Percentiles rank a stretch among this genome's conserved stretches.
Evolutionary conservation across 495 filamentous ascomycete species (phyloP).

Genomic region (Lindgomyces ingoldianus): DNA sequence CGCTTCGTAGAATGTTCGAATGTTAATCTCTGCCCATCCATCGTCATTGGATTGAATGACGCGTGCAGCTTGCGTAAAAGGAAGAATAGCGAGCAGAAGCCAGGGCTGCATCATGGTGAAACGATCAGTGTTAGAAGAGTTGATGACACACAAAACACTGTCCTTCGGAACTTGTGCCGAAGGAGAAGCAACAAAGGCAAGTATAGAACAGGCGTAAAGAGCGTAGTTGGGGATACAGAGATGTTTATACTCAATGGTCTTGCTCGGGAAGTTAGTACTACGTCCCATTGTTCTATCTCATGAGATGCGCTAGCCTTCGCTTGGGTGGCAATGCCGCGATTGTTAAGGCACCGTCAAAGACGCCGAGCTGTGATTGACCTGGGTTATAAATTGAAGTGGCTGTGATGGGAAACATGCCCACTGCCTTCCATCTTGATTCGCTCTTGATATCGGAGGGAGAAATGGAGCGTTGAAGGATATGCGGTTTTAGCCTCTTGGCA

Average conservation of each 20-base stretch:
- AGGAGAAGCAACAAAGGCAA: neutral
- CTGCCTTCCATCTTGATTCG: too few species aligned
- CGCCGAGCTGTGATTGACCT: neutral
- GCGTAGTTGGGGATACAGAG: too few species aligned
- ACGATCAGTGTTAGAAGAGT: neutral
- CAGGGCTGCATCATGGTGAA: slow-evolving; percentile 22
- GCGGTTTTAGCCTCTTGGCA: neutral
- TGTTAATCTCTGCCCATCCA: slow-evolving; percentile 70
- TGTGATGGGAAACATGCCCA: neutral
- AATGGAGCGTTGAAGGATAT: too few species aligned
- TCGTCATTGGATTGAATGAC: slow-evolving; percentile 67
- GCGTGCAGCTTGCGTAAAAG: slow-evolving; percentile 12
- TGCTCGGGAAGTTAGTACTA: too few species aligned
- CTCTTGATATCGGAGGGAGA: too few species aligned
- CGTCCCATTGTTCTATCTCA: too few species aligned
- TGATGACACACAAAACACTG: too few species aligned
- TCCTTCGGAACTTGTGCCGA: neutral
- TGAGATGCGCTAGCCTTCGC: neutral
- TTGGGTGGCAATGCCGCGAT: neutral
- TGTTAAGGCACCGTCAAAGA: too few species aligned
- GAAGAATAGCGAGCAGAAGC: slow-evolving; percentile 16
- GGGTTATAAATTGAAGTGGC: neutral
- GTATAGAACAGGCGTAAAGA: neutral
- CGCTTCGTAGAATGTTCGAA: slow-evolving; percentile 56
- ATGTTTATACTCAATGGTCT: neutral